These are phyloP conservation scores for Simplicillium sp. DNA, from an alignment of 2,329 filamentous ascomycete species.

Conservation along the genomic window DNA sequence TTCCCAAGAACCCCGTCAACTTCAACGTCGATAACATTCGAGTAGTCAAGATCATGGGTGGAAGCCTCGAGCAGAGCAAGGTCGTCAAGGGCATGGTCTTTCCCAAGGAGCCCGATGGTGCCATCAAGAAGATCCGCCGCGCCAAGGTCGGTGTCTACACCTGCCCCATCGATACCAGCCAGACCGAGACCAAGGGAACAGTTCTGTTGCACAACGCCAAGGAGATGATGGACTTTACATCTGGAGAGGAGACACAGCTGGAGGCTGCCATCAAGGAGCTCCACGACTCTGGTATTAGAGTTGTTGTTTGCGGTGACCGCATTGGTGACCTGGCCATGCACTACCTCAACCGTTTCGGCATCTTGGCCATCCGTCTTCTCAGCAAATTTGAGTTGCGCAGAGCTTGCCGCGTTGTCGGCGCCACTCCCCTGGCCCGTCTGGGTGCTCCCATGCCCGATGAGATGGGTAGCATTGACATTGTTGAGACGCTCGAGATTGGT, in stretches of 20 bases:
- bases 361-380: slow-evolving; percentile 91
- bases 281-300: slow-evolving; percentile 84
- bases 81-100: slow-evolving; percentile 99
- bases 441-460: slow-evolving; percentile 99
- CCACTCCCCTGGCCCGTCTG: slow-evolving; percentile 88
- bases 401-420: slow-evolving; percentile 90
- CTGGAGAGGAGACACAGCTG: slow-evolving; percentile 88
- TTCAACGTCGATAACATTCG: slow-evolving; percentile 99
- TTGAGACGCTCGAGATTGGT: slow-evolving; percentile 95
- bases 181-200: slow-evolving; percentile 98
- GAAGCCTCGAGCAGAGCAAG: slow-evolving; percentile 83
- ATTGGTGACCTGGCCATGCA: slow-evolving; percentile 93
- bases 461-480: slow-evolving; percentile 90
- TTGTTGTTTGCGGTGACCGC: slow-evolving; percentile 86
- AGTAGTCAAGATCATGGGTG: slow-evolving; percentile 99
- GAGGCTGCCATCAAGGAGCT: slow-evolving; percentile 91
- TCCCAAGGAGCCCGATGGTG: slow-evolving; percentile 85
- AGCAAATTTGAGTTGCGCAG: slow-evolving; percentile 96
- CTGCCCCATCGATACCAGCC: slow-evolving; percentile 88
- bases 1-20: slow-evolving; percentile 89
- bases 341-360: slow-evolving; percentile 95
- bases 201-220: slow-evolving; percentile 94
- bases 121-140: slow-evolving; percentile 80
- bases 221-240: slow-evolving; percentile 98
- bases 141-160: slow-evolving; percentile 97